Conservation (phyloP, 371 early-diverging fungal genomes). For the Mortierella sp. region DNA sequence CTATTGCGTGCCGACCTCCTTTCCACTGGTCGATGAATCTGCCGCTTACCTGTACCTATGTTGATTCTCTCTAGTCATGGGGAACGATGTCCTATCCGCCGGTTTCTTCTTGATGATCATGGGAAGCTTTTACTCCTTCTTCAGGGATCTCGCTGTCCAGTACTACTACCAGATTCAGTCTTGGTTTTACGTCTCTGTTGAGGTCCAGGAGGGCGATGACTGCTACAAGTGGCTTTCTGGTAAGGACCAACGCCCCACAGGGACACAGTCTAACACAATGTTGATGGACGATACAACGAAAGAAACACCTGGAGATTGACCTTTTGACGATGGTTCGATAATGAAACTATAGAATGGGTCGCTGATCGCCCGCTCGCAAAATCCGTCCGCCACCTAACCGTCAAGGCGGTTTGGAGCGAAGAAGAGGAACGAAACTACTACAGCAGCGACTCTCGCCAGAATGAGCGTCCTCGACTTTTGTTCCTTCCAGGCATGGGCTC, state of each 20-base stretch:
- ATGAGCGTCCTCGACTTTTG: slow-evolving; percentile 44
- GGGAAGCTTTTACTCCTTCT: slow-evolving; percentile 46
- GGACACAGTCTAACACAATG: too few species aligned
- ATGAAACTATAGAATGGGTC: slow-evolving; percentile 54
- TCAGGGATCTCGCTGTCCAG: slow-evolving; percentile 35
- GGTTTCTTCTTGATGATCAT: slow-evolving; percentile 54
- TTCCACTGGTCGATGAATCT: background rate
- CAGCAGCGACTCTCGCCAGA: slow-evolving; percentile 19
- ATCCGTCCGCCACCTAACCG: slow-evolving; percentile 53
- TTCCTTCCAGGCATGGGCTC: slow-evolving; percentile 53
- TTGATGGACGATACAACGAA: background rate
- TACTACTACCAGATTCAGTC: slow-evolving; percentile 45
- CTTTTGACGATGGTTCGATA: too few species aligned
- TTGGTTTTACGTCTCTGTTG: slow-evolving; percentile 53
- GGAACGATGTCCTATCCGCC: slow-evolving; percentile 51
- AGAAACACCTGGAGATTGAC: too few species aligned
- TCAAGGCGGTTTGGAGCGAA: slow-evolving; percentile 49
- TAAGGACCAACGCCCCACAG: slow-evolving; percentile 2
- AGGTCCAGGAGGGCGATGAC: slow-evolving; percentile 53
- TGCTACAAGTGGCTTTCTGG: slow-evolving; percentile 53
- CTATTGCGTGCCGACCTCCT: background rate
- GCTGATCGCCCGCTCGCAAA: slow-evolving; percentile 48
- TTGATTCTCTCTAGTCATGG: slow-evolving; percentile 23
- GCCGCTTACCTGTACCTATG: background rate
- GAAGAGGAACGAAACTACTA: slow-evolving; percentile 20